These are phyloP conservation scores for Ammopiptanthus mongolicus DNA, from an alignment of 306 rosid genomes.

Conservation along the genomic window DNA sequence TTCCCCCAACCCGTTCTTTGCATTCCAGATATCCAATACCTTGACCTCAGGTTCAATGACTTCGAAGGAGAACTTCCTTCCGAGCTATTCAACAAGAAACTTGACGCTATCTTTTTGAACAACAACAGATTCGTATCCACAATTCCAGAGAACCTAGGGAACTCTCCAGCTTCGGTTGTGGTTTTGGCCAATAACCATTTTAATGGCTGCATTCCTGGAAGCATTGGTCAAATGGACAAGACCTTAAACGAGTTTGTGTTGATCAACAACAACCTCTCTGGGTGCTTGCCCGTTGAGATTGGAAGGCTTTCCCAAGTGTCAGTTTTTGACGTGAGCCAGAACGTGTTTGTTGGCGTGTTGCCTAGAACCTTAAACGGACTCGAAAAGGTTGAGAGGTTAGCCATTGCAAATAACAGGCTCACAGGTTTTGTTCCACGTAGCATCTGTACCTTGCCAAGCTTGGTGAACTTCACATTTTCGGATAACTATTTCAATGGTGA, in stretches of 20 bases:
- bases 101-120: conserved; percentile 61
- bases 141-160: conserved; percentile 57
- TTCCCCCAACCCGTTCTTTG: conserved; percentile 49
- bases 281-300: conserved; percentile 59
- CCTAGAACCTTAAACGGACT: conserved; percentile 36
- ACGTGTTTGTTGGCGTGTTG: conserved; percentile 48
- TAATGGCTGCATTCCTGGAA: conserved; percentile 54
- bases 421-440: conserved; percentile 51
- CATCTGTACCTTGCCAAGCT: conserved; percentile 44
- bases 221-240: conserved; percentile 53
- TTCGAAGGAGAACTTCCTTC: conserved; percentile 69
- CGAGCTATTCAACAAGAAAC: conserved; percentile 35
- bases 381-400: conserved; percentile 22
- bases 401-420: conserved; percentile 44
- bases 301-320: conserved; percentile 28
- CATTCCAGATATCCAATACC: conserved; percentile 33
- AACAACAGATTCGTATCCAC: conserved; percentile 51
- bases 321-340: conserved; percentile 45
- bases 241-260: conserved; percentile 51
- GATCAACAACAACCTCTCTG: conserved; percentile 41
- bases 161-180: conserved; percentile 48
- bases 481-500: conserved; percentile 62
- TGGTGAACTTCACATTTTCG: conserved; percentile 54
- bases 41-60: conserved; percentile 63
- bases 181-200: conserved; percentile 54